Conservation (phyloP, 1,284 basidiomycete species). For the Agaricales sp. region DNA sequence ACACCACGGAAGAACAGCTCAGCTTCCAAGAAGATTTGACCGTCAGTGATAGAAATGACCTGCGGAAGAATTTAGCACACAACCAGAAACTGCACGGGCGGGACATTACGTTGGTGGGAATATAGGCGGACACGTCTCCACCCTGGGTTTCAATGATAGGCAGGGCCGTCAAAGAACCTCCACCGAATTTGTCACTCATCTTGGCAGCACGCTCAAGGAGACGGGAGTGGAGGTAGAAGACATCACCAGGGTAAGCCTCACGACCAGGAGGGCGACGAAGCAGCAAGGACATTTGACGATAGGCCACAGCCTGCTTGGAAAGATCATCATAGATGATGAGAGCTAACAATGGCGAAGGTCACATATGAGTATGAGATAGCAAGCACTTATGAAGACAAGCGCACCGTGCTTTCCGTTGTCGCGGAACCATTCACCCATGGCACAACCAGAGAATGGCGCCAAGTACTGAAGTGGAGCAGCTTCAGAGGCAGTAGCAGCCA, state of each 20-base stretch:
- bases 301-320: constrained; percentile 99
- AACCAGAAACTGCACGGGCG: background rate
- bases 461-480: constrained; percentile 98
- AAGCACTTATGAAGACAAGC: constrained; percentile 14
- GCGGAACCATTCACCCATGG: constrained; percentile 99
- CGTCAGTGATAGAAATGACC: constrained; percentile 98
- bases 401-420: constrained; percentile 93
- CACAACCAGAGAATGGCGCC: constrained; percentile 98
- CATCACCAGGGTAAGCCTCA: constrained; percentile 99
- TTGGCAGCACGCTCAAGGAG: constrained; percentile 99
- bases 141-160: constrained; percentile 99
- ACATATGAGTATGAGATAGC: constrained; percentile 7
- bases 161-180: constrained; percentile 95
- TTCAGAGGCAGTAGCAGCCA: constrained; percentile 98
- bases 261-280: constrained; percentile 99
- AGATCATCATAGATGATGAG: constrained; percentile 99
- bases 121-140: constrained; percentile 99
- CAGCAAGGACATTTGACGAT: constrained; percentile 99
- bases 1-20: constrained; percentile 99
- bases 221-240: constrained; percentile 99
- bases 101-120: constrained; percentile 67
- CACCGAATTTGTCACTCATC: constrained; percentile 98
- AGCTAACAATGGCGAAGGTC: constrained; percentile 36
- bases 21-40: constrained; percentile 99
- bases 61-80: constrained; percentile 17